A percentile compares a stretch with the other conserved stretches of the same genome.
Evolutionary conservation across 2,329 filamentous ascomycete genomes (phyloP).

Genomic region (Alternaria angustiovoidea): DNA sequence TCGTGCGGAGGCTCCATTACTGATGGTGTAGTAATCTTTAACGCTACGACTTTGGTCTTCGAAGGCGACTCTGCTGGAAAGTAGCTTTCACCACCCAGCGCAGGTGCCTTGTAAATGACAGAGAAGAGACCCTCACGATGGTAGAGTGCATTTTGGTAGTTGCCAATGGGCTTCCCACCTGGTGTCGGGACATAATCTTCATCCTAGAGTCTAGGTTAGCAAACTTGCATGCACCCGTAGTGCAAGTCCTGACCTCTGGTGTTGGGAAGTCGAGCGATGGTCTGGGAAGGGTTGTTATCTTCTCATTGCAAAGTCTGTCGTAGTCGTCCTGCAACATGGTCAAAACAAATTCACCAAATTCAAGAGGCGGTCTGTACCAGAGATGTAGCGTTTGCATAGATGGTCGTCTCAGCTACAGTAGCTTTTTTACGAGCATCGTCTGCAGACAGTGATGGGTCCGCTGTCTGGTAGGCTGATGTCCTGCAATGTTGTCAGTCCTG

Average conservation of each 20-base stretch:
- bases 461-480: conserved; percentile 58
- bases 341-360: not conserved
- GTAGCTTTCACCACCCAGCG: conserved; percentile 47
- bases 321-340: conserved; percentile 47
- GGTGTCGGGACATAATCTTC: conserved; percentile 47
- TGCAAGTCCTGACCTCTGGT: conserved; percentile 26
- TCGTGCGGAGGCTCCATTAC: conserved; percentile 82
- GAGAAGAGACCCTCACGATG: conserved; percentile 78
- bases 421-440: conserved; percentile 65
- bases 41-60: conserved; percentile 63
- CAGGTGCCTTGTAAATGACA: conserved; percentile 75
- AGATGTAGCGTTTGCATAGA: conserved; percentile 66
- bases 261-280: conserved; percentile 35
- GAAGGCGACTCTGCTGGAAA: conserved; percentile 28
- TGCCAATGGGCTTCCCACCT: conserved; percentile 58
- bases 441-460: conserved; percentile 55
- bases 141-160: conserved; percentile 65
- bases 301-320: conserved; percentile 37
- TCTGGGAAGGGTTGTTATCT: conserved; percentile 27
- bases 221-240: too few species aligned
- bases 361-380: conserved; percentile 56
- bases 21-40: conserved; percentile 86
- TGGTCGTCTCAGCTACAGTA: conserved; percentile 70
- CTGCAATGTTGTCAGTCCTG: conserved; percentile 44
- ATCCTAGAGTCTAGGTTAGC: conserved; percentile 23